Conservation (phyloP, 2,329 filamentous ascomycete genomes). For the Calonectria pauciramosa region DNA sequence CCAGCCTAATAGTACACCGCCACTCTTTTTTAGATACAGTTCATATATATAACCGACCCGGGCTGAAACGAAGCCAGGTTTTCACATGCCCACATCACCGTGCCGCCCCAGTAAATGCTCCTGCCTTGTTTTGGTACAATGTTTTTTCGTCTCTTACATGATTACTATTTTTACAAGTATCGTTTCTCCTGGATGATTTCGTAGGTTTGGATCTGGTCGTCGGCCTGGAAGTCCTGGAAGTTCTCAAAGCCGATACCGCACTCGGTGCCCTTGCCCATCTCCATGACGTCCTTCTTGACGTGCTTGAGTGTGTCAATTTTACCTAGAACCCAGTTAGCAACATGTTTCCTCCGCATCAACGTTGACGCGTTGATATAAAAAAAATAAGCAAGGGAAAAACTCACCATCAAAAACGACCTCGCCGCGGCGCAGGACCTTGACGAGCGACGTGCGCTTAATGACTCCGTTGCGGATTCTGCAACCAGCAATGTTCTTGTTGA, state of each 20-base stretch:
- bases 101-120: neutral
- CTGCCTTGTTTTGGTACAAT: slow-evolving; percentile 35
- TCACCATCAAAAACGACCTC: slow-evolving; percentile 86
- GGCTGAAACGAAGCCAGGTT: slow-evolving; percentile 3
- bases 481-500: slow-evolving; percentile 84
- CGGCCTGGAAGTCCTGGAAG: slow-evolving; percentile 83
- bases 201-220: slow-evolving; percentile 90
- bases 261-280: slow-evolving; percentile 94
- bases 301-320: slow-evolving; percentile 87
- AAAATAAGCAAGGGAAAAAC: slow-evolving; percentile 45
- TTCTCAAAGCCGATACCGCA: slow-evolving; percentile 89
- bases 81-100: neutral
- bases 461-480: slow-evolving; percentile 88
- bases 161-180: slow-evolving; percentile 56
- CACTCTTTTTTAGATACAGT: slow-evolving; percentile 14
- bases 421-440: slow-evolving; percentile 79
- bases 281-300: slow-evolving; percentile 89
- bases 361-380: neutral
- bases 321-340: slow-evolving; percentile 64
- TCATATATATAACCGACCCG: slow-evolving; percentile 22
- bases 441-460: slow-evolving; percentile 73
- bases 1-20: slow-evolving; percentile 24
- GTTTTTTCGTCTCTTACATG: slow-evolving; percentile 26
- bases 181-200: slow-evolving; percentile 84
- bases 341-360: neutral